phyloP scores from a whole-genome alignment of 345 rosid genomes.

The Lagerstroemia speciosa region DNA sequence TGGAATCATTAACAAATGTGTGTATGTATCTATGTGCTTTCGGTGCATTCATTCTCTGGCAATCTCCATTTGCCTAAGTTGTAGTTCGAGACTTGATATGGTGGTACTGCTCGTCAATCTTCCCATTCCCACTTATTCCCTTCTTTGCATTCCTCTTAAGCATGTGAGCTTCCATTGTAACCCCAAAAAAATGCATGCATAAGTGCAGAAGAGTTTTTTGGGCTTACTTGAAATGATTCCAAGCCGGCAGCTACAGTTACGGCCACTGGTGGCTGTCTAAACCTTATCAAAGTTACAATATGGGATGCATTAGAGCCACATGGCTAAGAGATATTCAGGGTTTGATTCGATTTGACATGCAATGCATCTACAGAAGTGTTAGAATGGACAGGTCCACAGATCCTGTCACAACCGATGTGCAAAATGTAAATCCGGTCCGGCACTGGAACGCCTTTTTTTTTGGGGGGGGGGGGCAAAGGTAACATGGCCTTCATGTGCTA shows the following conservation, averaged over 20 bases:
- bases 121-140: too few species aligned
- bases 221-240: not conserved
- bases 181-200: not conserved
- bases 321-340: not conserved
- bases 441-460: slow-evolving; percentile 1
- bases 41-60: too few species aligned
- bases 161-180: not conserved
- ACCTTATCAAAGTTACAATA: not conserved
- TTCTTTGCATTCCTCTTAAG: too few species aligned
- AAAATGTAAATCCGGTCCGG: not conserved
- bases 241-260: not conserved
- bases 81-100: too few species aligned
- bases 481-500: slow-evolving; percentile 77
- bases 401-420: too few species aligned
- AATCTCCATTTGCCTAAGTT: too few species aligned
- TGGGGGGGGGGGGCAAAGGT: slow-evolving; percentile 43
- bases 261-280: not conserved
- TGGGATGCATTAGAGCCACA: not conserved
- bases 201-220: not conserved
- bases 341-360: not conserved
- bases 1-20: not conserved
- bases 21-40: too few species aligned
- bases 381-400: too few species aligned
- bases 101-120: too few species aligned
- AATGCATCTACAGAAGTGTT: not conserved